Base-by-base conservation (phyloP, 1,284 basidiomycete species). In the Takashimella koratensis region DNA sequence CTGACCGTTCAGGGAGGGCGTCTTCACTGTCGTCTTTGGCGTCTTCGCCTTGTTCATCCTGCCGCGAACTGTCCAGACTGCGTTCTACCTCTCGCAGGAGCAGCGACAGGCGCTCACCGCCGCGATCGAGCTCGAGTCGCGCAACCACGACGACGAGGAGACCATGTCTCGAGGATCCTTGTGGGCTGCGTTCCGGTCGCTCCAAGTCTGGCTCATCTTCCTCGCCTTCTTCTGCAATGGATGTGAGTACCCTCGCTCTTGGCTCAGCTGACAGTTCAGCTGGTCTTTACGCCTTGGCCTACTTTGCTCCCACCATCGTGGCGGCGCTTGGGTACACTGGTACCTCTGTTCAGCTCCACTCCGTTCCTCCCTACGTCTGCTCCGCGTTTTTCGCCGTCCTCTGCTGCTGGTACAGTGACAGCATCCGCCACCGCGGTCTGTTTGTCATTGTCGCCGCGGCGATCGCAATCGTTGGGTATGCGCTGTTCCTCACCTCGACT, bases 271-370 rank as follows among this genome's bases (percentile, higher is more conserved):
- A 79, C 75, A 10, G 73, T 80, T 76, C 79, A 25, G 79, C 78
- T 36, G 79, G 80, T 53, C 81, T 81, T 60, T 81, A 82, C 62
- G 80, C 81, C 58, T 69, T 82, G 30, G 81, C 81, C n/a, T 77
- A 82, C 62, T 67, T 64, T 41, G 55, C 57, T 0, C 63, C 65
- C 6, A 62, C 65, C 27, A 82, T 82, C 45, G 79, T 82, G 22
- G 77, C 73, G 8, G 79, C 79, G 50, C 70, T 82, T 30, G 79
- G 81, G 5, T 82, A 81, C 66, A 76, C 52, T 26, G 62, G 64
- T 12, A 57, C 53, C 22, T n/a, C 44, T 6, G 55, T 60, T 36
- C 63, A 67, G 51, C 71, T 82, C 39, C 77, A 77, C 61, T 81
- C 81, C 21, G 78, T 83, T 25, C 81, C 81, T 8, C 82, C 82